Conservation (phyloP, 169 alveolate species). For the Cyclospora cayetanensis region DNA sequence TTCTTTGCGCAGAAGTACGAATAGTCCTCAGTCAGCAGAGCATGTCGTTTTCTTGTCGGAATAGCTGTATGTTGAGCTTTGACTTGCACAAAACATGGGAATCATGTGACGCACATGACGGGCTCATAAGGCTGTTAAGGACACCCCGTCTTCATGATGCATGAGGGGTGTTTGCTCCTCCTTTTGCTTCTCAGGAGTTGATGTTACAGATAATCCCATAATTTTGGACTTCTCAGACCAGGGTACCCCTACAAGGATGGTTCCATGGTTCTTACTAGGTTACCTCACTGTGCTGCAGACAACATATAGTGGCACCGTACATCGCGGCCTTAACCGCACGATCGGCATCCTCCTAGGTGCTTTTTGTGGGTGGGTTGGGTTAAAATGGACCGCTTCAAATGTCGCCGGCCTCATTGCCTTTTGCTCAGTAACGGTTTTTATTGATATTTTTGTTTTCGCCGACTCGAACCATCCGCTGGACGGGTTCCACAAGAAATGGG, state of each 20-base stretch:
- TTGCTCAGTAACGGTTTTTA: conserved; percentile 2
- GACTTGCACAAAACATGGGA: too few species aligned
- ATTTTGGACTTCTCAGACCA: conserved; percentile 42
- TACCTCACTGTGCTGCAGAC: conserved; percentile 62
- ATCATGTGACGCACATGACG: too few species aligned
- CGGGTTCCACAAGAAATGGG: conserved; percentile 64
- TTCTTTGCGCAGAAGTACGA: too few species aligned
- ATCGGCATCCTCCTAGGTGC: conserved; percentile 57
- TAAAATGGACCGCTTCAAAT: conserved; percentile 6
- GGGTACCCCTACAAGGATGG: conserved; percentile 64
- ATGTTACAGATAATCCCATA: conserved; percentile 21
- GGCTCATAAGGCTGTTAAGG: too few species aligned
- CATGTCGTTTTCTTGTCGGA: too few species aligned
- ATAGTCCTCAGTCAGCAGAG: too few species aligned
- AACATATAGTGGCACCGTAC: conserved; percentile 63
- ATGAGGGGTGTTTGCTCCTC: too few species aligned
- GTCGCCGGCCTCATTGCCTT: conserved; percentile 61
- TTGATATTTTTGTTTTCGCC: conserved; percentile 44
- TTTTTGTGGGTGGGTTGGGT: conserved; percentile 42
- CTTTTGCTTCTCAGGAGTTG: conserved; percentile 57
- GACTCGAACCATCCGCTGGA: conserved; percentile 47
- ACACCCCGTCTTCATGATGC: too few species aligned
- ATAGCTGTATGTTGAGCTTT: too few species aligned
- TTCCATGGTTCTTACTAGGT: conserved; percentile 64
- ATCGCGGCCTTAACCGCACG: conserved; percentile 56